Conservation (phyloP, 495 filamentous ascomycete genomes). For the Xylaria sp. region DNA sequence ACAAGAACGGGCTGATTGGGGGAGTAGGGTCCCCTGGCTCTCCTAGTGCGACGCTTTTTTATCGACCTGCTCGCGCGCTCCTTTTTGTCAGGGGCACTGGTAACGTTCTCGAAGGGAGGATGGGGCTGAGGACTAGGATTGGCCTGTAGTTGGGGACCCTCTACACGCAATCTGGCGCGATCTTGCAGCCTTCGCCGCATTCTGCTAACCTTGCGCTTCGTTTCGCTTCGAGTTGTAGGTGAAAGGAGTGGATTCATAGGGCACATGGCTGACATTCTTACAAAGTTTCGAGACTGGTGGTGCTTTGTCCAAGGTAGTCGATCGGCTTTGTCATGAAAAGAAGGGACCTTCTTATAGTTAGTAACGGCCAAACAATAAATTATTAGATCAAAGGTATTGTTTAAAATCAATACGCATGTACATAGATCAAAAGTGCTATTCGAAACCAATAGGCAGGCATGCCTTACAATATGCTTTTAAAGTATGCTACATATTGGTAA, state of each 20-base stretch:
- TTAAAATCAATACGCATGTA: too few species aligned
- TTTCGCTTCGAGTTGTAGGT: background rate
- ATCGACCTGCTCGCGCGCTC: background rate
- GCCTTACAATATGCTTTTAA: background rate
- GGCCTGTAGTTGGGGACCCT: background rate
- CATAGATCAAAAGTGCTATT: background rate
- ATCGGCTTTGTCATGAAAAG: background rate
- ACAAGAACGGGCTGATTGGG: too few species aligned
- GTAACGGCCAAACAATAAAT: background rate
- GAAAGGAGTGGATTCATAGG: background rate
- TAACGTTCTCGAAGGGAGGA: background rate
- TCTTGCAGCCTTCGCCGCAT: background rate
- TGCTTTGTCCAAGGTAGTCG: background rate
- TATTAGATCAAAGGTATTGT: too few species aligned
- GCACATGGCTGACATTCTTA: background rate
- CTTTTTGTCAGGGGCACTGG: background rate
- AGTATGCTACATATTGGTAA: background rate
- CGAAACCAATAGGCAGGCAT: background rate
- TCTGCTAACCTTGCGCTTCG: background rate
- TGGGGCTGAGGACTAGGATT: background rate
- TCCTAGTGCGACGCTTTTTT: background rate
- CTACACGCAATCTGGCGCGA: background rate
- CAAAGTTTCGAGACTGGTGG: background rate
- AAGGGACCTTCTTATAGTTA: background rate
- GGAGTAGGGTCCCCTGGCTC: too few species aligned